These are phyloP conservation scores for Hypericum perforatum DNA, from an alignment of 345 rosid genomes.

Conservation along the genomic window DNA sequence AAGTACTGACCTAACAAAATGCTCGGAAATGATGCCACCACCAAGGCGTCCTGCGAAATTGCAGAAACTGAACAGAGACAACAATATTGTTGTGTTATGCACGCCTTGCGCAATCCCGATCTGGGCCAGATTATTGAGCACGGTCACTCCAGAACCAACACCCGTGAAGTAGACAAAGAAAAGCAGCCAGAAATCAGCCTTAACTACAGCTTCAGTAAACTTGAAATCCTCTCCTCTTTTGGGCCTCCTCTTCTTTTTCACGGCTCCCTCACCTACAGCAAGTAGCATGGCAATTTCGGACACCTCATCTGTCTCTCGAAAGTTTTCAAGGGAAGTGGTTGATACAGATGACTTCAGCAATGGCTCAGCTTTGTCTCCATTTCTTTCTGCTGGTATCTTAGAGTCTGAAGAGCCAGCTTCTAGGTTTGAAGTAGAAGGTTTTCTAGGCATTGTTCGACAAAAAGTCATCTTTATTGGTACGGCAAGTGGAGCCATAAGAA, in stretches of 20 bases:
- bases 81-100: constrained; percentile 41
- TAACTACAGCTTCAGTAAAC: constrained; percentile 48
- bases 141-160: constrained; percentile 62
- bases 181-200: constrained; percentile 81
- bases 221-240: constrained; percentile 64
- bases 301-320: constrained; percentile 24
- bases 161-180: constrained; percentile 54
- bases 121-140: constrained; percentile 66
- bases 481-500: constrained; percentile 57
- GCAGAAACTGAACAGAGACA: constrained; percentile 61
- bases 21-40: constrained; percentile 50
- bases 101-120: constrained; percentile 55
- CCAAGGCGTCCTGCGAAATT: constrained; percentile 61
- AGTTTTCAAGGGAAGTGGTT: constrained; percentile 24
- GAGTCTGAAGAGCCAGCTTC: constrained; percentile 15
- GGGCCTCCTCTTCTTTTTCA: constrained; percentile 56
- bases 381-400: constrained; percentile 18
- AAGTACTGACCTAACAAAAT: constrained; percentile 47
- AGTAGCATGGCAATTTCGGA: constrained; percentile 56
- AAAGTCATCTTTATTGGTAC: constrained; percentile 59
- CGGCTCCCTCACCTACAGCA: constrained; percentile 62
- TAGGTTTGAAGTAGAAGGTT: constrained; percentile 14
- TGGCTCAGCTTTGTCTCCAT: constrained; percentile 36
- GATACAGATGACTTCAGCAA: constrained; percentile 32
- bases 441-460: constrained; percentile 16